Evolutionary conservation across 2,329 filamentous ascomycete genomes (phyloP), one percentile per base, ranked within the genome.

Genomic region (Neobulgaria alba): DNA sequence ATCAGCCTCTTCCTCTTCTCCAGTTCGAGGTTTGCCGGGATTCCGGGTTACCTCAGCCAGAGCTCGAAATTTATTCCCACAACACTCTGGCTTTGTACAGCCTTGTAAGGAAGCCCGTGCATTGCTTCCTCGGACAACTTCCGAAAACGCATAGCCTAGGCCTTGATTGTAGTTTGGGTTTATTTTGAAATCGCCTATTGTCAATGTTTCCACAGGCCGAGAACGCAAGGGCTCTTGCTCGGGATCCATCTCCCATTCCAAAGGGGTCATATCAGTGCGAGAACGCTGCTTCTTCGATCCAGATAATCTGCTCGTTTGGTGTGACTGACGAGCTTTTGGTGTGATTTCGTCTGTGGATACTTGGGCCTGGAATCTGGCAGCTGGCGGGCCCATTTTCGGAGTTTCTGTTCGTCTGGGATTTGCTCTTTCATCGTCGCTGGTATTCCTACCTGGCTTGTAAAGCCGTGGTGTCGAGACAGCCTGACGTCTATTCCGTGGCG

Each of bases 81-180:
- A 77, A 50, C 73, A 77, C 26, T 66, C 58, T 3, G 65, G 63
- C 68, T 74, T 62, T 66, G 67, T 77, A 54, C 81, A 85, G 5
- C 75, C 75, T 12, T 70, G 68, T 1, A 83, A 61, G 51, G 75
- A 79, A 50, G 71, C 70, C 15, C 78, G 75, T 31, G 73, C 67
- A 18, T 73, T 69, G 45, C 67, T 71, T 30, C 68, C 72, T 40
- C 79, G 75, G 20, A 82, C 67, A 9, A 77, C 72, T 41, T 81
- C 72, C 5, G 64, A 61, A 55, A 73, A 84, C 9, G 79, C 77
- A 54, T 71, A 77, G 39, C 73, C 68, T 30, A 72, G 61, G 5
- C 76, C 75, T 38, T 76, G 65, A 43, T 79, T 80, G 52, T 67
- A 69, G 3, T 64, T 60, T 2, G 77, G 72, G 41, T 85, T 84